These are phyloP conservation scores for Arthrobotrys pseudoclavata DNA, from an alignment of 2,329 filamentous ascomycete genomes.

Conservation along the genomic window DNA sequence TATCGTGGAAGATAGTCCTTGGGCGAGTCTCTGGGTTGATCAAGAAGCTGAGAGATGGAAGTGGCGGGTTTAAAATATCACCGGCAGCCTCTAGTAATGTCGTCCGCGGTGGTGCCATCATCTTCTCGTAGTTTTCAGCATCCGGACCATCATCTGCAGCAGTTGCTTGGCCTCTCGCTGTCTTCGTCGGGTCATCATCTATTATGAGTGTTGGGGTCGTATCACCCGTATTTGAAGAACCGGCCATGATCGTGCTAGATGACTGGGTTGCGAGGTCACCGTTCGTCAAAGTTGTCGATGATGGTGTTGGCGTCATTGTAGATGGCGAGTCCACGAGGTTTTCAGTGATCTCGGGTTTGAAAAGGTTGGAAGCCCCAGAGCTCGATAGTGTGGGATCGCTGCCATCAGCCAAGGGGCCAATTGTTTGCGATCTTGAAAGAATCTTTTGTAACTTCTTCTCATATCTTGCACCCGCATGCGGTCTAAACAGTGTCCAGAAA, in stretches of 20 bases:
- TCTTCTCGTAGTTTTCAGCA: conserved; percentile 50
- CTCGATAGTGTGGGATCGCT: neutral
- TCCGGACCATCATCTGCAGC: conserved; percentile 48
- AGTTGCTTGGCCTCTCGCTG: conserved; percentile 38
- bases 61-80: conserved; percentile 88
- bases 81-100: conserved; percentile 96
- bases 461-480: conserved; percentile 51
- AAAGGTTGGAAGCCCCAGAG: conserved; percentile 5
- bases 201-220: conserved; percentile 29
- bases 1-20: conserved; percentile 95
- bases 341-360: conserved; percentile 28
- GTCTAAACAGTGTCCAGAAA: conserved; percentile 53
- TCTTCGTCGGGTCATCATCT: conserved; percentile 44
- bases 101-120: conserved; percentile 83
- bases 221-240: conserved; percentile 22
- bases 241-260: conserved; percentile 25
- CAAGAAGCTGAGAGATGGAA: conserved; percentile 85
- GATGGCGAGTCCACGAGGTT: conserved; percentile 27
- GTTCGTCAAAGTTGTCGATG: conserved; percentile 26
- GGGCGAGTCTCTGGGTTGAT: conserved; percentile 84
- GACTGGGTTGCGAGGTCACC: conserved; percentile 24
- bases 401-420: conserved; percentile 24
- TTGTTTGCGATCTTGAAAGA: conserved; percentile 43
- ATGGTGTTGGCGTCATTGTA: conserved; percentile 35
- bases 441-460: conserved; percentile 52